Base-by-base conservation (phyloP, 73 alveolate genomes). In the Durusdinium trenchii region DNA sequence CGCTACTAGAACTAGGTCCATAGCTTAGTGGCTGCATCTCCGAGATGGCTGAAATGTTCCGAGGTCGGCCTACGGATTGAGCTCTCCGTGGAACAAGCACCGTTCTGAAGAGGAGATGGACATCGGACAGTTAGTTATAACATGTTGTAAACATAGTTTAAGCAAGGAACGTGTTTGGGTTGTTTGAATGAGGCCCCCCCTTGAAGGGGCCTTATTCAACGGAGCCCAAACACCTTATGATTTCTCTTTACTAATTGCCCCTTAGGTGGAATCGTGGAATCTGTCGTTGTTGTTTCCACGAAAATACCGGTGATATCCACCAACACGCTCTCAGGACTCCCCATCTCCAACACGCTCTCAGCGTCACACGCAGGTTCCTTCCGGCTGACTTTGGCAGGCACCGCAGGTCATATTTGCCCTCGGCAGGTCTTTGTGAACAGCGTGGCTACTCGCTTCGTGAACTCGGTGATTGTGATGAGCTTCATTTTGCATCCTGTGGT, bases 381-480 rank as follows among this genome's bases (percentile, higher is more conserved):
- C 18, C 89, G 6, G 40, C 89, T 12, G 62, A 78, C 10, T 36
- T 18, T 60, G 18, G 73, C n/a, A 60, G 73, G n/a, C 1, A 60
- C 18, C n/a, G n/a, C 73, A 60, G 30, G 4, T 32, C 73, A 60
- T 32, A 60, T 23, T n/a, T n/a, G 47, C 48, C 30, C 38, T 32
- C 10, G 97, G 43, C 90, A 91, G 98, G 76, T 91, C 12, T 67
- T 90, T 35, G 98, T 91, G 47, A 91, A 91, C 89, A 67, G 42
- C 36, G 98, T 91, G 87, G 98, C 98, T n/a, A 71, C 76, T 28
- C 87, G 98, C 87, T 91, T 91, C 60, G 76, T 91, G 61, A 91
- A 91, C 98, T 67, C 98, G n/a, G 89, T 69, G 90, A 91, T 91
- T 54, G 98, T 91, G 78, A 91, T 91, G 98, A 91, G 98, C 98